phyloP scores from a whole-genome alignment of 257 asterid genomes.

The Solanum rostratum region DNA sequence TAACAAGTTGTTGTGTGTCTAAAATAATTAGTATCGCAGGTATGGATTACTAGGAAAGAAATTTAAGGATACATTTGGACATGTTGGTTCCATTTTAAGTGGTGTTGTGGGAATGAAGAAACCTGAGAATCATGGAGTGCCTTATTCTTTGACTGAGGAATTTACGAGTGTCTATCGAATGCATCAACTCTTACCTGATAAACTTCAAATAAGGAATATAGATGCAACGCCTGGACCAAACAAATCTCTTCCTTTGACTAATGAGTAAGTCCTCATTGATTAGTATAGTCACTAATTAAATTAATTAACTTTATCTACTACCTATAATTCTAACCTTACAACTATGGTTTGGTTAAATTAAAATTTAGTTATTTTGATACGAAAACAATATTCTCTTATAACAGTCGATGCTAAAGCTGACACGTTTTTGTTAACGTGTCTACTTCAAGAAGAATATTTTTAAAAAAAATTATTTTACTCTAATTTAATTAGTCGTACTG shows the following conservation, averaged over 20 bases:
- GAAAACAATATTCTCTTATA: too few relatives aligned
- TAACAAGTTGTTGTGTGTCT: background rate
- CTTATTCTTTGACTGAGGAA: constrained; percentile 55
- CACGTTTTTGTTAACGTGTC: too few relatives aligned
- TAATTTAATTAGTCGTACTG: too few relatives aligned
- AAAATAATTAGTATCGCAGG: background rate
- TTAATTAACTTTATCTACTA: too few relatives aligned
- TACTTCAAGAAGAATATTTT: too few relatives aligned
- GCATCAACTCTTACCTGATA: constrained; percentile 53
- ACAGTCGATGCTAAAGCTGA: too few relatives aligned
- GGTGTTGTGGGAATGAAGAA: background rate
- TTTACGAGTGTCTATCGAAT: constrained; percentile 42
- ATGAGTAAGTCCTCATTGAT: constrained; percentile 11
- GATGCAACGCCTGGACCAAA: constrained; percentile 35
- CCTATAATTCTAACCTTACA: too few relatives aligned
- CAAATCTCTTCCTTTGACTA: constrained; percentile 36
- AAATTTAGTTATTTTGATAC: too few relatives aligned
- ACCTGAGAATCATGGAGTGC: constrained; percentile 33
- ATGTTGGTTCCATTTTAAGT: background rate
- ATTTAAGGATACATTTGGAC: background rate
- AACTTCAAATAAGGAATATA: constrained; percentile 26
- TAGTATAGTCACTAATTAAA: too few relatives aligned
- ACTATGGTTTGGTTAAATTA: too few relatives aligned
- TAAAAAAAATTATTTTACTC: too few relatives aligned
- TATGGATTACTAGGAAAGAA: background rate